phyloP scores from a whole-genome alignment of 2,329 filamentous ascomycete species.

The Pleomassaria siparia region DNA sequence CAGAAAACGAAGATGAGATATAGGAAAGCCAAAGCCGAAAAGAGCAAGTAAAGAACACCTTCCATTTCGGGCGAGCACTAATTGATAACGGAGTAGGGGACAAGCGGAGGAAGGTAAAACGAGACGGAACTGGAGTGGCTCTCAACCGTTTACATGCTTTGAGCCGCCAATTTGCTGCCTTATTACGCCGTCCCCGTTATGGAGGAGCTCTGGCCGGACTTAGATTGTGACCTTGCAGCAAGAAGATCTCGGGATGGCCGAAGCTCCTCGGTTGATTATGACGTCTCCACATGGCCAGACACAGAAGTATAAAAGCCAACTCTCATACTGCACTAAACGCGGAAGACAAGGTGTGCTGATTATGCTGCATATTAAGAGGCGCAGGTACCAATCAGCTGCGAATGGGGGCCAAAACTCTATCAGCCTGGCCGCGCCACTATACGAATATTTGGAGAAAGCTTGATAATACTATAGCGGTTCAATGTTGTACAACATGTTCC shows the following conservation, averaged over 20 bases:
- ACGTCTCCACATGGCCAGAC: neutral
- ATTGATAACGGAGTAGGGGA: conserved; percentile 10
- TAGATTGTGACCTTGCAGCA: conserved; percentile 15
- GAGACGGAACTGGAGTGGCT: conserved; percentile 9
- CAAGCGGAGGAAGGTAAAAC: conserved; percentile 14
- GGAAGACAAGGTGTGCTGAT: neutral
- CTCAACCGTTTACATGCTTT: conserved; percentile 13
- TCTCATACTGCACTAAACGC: no score
- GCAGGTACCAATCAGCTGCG: neutral
- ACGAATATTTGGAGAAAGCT: neutral
- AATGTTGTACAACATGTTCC: no score
- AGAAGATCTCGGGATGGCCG: conserved; percentile 6
- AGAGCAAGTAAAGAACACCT: neutral
- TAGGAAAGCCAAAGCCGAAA: conserved; percentile 1
- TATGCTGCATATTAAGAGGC: no score
- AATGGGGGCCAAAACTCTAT: neutral
- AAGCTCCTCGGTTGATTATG: neutral
- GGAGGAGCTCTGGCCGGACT: conserved; percentile 4
- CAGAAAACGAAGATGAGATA: conserved; percentile 1
- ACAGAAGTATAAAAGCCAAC: no score
- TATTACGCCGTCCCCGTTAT: conserved; percentile 5
- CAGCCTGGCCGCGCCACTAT: neutral
- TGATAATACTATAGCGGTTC: neutral
- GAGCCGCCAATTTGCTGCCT: conserved; percentile 13
- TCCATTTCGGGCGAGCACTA: conserved; percentile 4